Evolutionary conservation across 805 yeast genomes (phyloP).

Genomic region (Blastobotrys chiropterorum): DNA sequence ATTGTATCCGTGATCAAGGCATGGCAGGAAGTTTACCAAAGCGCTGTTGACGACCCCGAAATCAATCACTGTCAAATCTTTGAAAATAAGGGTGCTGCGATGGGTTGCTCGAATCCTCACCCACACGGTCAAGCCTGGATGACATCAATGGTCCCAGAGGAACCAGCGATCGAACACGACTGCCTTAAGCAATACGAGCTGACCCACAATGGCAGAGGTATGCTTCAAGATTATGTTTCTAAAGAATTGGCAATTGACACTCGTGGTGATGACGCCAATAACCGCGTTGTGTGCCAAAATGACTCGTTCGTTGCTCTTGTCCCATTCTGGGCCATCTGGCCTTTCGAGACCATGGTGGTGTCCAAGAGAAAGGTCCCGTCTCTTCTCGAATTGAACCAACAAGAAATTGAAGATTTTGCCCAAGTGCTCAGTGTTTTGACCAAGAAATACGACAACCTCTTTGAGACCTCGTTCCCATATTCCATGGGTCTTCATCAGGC

Average conservation of each 20-base stretch:
- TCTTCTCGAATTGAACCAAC: slow-evolving; percentile 40
- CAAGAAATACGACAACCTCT: slow-evolving; percentile 62
- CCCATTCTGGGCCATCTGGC: slow-evolving; percentile 83
- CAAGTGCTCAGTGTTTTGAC: slow-evolving; percentile 47
- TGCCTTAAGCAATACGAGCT: slow-evolving; percentile 44
- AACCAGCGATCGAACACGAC: slow-evolving; percentile 52
- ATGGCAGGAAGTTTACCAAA: slow-evolving; percentile 51
- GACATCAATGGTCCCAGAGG: slow-evolving; percentile 57
- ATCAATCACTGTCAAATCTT: slow-evolving; percentile 61
- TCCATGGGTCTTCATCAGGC: slow-evolving; percentile 82
- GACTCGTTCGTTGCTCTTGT: slow-evolving; percentile 62
- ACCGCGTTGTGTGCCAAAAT: slow-evolving; percentile 52
- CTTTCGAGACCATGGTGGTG: slow-evolving; percentile 63
- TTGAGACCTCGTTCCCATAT: slow-evolving; percentile 65
- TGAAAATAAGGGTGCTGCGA: slow-evolving; percentile 71
- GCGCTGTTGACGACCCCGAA: slow-evolving; percentile 35
- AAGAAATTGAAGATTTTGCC: slow-evolving; percentile 52
- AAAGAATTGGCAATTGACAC: slow-evolving; percentile 43
- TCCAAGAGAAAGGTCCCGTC: slow-evolving; percentile 51
- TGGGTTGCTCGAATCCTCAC: slow-evolving; percentile 81
- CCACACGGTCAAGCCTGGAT: slow-evolving; percentile 85
- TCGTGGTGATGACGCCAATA: slow-evolving; percentile 21
- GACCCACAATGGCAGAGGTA: slow-evolving; percentile 37
- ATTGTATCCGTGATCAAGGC: slow-evolving; percentile 47
- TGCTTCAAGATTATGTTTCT: slow-evolving; percentile 57